Evolutionary conservation across 768 basidiomycete species (phyloP), one percentile per base, ranked within the genome.

Genomic region (Grammothele lineata): DNA sequence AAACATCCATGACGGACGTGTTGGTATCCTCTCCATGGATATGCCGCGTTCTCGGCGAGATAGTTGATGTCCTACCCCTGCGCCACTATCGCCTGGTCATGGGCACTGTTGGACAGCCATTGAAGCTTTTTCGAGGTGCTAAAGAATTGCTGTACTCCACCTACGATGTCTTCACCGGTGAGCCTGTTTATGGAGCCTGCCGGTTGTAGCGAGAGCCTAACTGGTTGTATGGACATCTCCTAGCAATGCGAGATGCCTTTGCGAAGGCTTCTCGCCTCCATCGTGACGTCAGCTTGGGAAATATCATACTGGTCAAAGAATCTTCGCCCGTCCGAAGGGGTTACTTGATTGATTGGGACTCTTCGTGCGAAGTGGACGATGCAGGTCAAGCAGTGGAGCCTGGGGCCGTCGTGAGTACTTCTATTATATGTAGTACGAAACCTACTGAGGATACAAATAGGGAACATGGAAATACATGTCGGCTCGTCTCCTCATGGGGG

Each of bases 271-370:
- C 12, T 2, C 17, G 27, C 10, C 18, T 53, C 8, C 45, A 47
- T 24, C 24, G 51, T 1, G 47, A 47, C 25, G 40, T 53, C 24
- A 41, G 40, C 18, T 10, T 38, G 1, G 34, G 35, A 0, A 51
- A 46, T 38, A 51, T 46, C 35, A 37, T 51, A 12, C 44, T 51
- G 1, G 25, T 37, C 5, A 14, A 27, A 21, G 40, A 46, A 4
- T 14, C 27, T 30, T 37, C 9, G 43, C 15, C 4, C 3, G 9
- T 3, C 3, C 12, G 43, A 6, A 14, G 14, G 11, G 49, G 43
- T 10, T 50, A 41, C 18, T 37, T 52, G 3, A 44, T 52, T 25
- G 51, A 52, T 22, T 52, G 51, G 51, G 51, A 48, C 8, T 14
- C 14, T 7, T 30, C 27, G 27, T 7, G 27, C 27, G 14, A 14